Base-by-base conservation (phyloP, 1,284 basidiomycete species). In the Marasmius fiardii region DNA sequence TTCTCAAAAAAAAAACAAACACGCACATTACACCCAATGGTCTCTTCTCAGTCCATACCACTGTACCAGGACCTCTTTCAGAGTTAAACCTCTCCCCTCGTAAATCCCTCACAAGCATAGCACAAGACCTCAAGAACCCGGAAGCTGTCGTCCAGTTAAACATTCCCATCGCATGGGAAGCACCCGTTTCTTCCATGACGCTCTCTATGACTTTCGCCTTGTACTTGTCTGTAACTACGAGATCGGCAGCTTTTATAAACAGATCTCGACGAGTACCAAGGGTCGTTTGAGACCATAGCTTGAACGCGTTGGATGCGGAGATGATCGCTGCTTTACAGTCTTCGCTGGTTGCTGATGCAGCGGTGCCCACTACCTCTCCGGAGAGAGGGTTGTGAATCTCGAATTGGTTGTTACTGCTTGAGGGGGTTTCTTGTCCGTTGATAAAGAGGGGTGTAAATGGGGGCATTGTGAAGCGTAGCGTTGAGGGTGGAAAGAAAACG, bases 261-360 rank as follows among this genome's bases (percentile, higher is more conserved):
- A 83, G 72, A 33, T 74, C 70, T 26, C 76, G 73, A 43, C 77
- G 71, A 39, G 70, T 63, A n/a, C 62, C 58, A n/a, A 71, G 66
- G 1, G 67, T 65, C 1, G 70, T 71, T 11, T 69, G 60, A 52
- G 80, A 77, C 82, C 82, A 83, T 10, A 73, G 66, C 43, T 69
- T 68, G 66, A 81, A 80, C 1, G 82, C 81, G 3, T 68, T 68
- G 2, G 67, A 67, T 0, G 82, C 80, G 2, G 76, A 70, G 34
- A 77, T 71, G 34, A 82, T 71, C 6, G 81, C 81, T 1, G 72
- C 74, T 24, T 65, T 68, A 56, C 78, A 79, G 60, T 83, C 80
- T 20, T 71, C 70, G 23, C 66, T 68, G 8, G 77, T 72, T 0
- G 79, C 80, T 2, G 78, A 71, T 0, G 78, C 77, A 5, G 75